Evolutionary conservation across 805 yeast species (phyloP).

Genomic region (Clavispora santaluciae): DNA sequence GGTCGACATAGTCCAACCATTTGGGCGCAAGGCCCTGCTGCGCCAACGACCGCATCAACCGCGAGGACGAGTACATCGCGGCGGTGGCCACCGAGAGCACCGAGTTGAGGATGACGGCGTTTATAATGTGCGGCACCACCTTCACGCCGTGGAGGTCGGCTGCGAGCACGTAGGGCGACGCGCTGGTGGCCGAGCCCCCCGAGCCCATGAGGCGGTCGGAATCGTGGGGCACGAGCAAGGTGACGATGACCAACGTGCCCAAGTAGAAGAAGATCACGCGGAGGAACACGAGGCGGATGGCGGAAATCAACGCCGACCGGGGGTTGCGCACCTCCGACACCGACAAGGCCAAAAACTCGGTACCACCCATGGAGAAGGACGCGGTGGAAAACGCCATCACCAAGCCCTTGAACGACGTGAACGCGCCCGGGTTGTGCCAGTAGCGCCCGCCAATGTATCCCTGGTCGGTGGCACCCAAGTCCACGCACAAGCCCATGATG

Average conservation of each 20-base stretch:
- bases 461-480: constrained; percentile 27
- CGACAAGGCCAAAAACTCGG: constrained; percentile 37
- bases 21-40: constrained; percentile 26
- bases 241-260: constrained; percentile 36
- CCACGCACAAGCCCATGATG: constrained; percentile 36
- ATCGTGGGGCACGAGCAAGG: constrained; percentile 35
- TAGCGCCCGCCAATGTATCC: constrained; percentile 38
- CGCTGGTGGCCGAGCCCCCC: constrained; percentile 22
- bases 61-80: constrained; percentile 27
- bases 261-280: constrained; percentile 35
- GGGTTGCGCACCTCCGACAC: constrained; percentile 39
- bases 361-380: constrained; percentile 39
- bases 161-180: constrained; percentile 28
- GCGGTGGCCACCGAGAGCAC: constrained; percentile 29
- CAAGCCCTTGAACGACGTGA: constrained; percentile 37
- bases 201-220: constrained; percentile 33
- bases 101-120: constrained; percentile 29
- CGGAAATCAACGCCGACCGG: constrained; percentile 33
- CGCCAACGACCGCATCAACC: constrained; percentile 24
- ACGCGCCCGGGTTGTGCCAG: constrained; percentile 39
- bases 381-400: constrained; percentile 37
- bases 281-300: constrained; percentile 38
- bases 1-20: constrained; percentile 26
- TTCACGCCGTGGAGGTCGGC: constrained; percentile 23
- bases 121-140: constrained; percentile 29